phyloP scores from a whole-genome alignment of 495 filamentous ascomycete genomes.

The Pseudotulostoma volvatum region DNA sequence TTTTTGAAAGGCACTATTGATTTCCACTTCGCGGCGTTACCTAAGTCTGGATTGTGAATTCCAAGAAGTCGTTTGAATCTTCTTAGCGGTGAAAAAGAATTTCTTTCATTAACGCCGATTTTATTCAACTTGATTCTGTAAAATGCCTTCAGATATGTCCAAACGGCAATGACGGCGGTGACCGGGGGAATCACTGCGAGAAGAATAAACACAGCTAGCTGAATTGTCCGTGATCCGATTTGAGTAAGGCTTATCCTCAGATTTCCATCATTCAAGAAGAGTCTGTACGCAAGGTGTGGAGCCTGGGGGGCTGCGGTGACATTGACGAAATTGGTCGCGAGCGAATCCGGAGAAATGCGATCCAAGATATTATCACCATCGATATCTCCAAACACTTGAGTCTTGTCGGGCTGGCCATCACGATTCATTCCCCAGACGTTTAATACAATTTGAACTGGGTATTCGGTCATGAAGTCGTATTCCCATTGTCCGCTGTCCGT shows the following conservation, averaged over 20 bases:
- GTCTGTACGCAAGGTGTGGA: constrained; percentile 27
- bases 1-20: background rate
- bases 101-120: constrained; percentile 19
- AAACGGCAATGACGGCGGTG: constrained; percentile 24
- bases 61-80: background rate
- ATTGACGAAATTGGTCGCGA: constrained; percentile 30
- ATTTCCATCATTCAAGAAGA: constrained; percentile 29
- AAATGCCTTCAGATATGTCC: constrained; percentile 28
- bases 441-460: constrained; percentile 29
- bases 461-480: constrained; percentile 36
- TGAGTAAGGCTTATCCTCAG: constrained; percentile 25
- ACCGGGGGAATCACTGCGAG: constrained; percentile 25
- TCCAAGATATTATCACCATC: constrained; percentile 29
- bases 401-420: constrained; percentile 29
- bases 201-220: constrained; percentile 30
- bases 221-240: constrained; percentile 22
- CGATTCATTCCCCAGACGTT: constrained; percentile 34
- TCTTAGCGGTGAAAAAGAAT: constrained; percentile 6
- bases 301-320: constrained; percentile 25
- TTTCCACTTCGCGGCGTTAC: background rate
- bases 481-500: constrained; percentile 29
- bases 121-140: constrained; percentile 38
- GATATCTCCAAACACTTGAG: constrained; percentile 34
- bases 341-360: constrained; percentile 22
- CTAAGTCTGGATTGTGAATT: background rate